Evolutionary conservation across 768 basidiomycete genomes (phyloP), one percentile per base, ranked within the genome.

Genomic region (Goffeauzyma gilvescens): DNA sequence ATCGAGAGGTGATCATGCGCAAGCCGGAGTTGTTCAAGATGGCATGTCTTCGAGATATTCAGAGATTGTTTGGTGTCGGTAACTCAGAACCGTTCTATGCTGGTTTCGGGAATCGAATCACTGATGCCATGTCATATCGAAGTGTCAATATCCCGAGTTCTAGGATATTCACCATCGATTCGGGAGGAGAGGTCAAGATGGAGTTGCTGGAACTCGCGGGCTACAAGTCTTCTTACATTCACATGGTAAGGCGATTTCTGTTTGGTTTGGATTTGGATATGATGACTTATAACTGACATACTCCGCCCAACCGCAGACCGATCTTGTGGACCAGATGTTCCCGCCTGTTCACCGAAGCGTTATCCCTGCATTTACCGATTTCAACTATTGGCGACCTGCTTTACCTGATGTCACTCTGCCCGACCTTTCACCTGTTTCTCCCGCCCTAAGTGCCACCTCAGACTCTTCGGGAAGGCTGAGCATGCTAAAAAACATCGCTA

Each of bases 1-100:
- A 96, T 64, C 76, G 93, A 4, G 93, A 98, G 66, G 90, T 98
- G 13, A 90, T 98, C 57, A 82, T 96, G 80, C 79, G 89, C 27
- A 95, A 96, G 63, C 93, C 93, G 0, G 93, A 98, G 58, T 74
- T 96, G n/a, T 98, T 98, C 73, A 98, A 98, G 68, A 98, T 98
- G 93, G 87, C 90, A 2, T 95, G 89, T 66, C 66, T 96, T 45
- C 73, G 87, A 32, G 93, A 96, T 65, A 90, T 96, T 41, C 83
- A 83, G 51, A 71, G 86, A 17, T 63, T 96, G 5, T 98, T 95
- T 57, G 81, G 81, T 5, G 34, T 21, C 2, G 38, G 40, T 10
- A 43, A 53, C 69, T 22, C 65, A 69, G 50, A 79, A 74, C 50
- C 87, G 0, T 98, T 96, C 67, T 96, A 89, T 58, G 84, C 86